These are phyloP conservation scores for Arthroderma uncinatum DNA, from an alignment of 2,329 filamentous ascomycete species.

Conservation along the genomic window DNA sequence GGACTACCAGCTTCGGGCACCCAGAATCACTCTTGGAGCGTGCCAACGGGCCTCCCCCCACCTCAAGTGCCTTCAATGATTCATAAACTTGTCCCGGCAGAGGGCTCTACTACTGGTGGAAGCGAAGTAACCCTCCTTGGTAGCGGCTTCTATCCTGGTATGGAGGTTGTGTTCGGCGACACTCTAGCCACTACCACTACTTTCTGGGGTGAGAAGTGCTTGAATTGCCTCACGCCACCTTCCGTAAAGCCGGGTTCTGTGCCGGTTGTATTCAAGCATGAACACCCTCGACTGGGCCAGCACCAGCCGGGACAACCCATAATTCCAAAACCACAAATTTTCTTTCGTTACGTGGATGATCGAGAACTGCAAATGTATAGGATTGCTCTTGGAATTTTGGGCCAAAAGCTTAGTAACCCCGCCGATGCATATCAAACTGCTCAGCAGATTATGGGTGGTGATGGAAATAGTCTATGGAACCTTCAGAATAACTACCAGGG, in stretches of 20 bases:
- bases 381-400: constrained; percentile 35
- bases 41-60: constrained; percentile 41
- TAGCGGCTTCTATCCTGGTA: constrained; percentile 63
- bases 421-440: constrained; percentile 39
- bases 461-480: constrained; percentile 39
- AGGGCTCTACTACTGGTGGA: constrained; percentile 71
- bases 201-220: constrained; percentile 67
- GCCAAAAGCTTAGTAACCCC: constrained; percentile 37
- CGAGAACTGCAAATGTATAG: constrained; percentile 39
- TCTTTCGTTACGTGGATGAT: constrained; percentile 58
- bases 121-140: constrained; percentile 81
- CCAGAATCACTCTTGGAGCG: constrained; percentile 40
- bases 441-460: constrained; percentile 38
- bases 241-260: constrained; percentile 57
- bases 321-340: constrained; percentile 40
- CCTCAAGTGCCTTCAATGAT: constrained; percentile 53
- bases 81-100: constrained; percentile 69
- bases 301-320: constrained; percentile 34
- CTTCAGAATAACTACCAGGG: constrained; percentile 33
- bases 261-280: constrained; percentile 55
- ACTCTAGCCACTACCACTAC: constrained; percentile 59
- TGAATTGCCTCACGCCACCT: constrained; percentile 68
- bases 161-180: constrained; percentile 79
- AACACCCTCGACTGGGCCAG: constrained; percentile 39
- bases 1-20: constrained; percentile 33